These are phyloP conservation scores for Polytrichum formosum DNA, from an alignment of 225 moss, liverwort and hornwort genomes.

Conservation along the genomic window DNA sequence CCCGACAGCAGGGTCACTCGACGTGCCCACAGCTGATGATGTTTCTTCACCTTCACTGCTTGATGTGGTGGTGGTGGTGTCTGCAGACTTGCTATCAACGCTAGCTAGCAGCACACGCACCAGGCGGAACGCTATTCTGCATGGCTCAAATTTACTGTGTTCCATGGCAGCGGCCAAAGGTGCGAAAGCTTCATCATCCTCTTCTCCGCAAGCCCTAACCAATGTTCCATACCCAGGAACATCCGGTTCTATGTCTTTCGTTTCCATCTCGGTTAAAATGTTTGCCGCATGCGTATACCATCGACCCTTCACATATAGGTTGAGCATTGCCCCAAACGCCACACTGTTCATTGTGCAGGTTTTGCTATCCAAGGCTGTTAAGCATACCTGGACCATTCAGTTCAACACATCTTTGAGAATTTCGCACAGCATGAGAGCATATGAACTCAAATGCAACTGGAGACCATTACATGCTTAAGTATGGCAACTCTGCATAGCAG, in stretches of 20 bases:
- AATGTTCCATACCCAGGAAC: slow-evolving; percentile 72
- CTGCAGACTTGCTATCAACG: slow-evolving; percentile 6
- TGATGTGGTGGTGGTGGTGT: slow-evolving; percentile 1
- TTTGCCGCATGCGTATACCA: slow-evolving; percentile 82
- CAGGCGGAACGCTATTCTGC: slow-evolving; percentile 55
- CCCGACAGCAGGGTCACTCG: slow-evolving; percentile 24
- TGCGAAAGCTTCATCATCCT: slow-evolving; percentile 42
- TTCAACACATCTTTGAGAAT: too few relatives aligned
- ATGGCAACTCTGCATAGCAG: too few relatives aligned
- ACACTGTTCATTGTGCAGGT: slow-evolving; percentile 23
- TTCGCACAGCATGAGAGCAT: too few relatives aligned
- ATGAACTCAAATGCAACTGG: not conserved
- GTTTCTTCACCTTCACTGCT: too few relatives aligned
- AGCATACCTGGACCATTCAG: slow-evolving; percentile 55
- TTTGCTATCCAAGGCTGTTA: slow-evolving; percentile 47
- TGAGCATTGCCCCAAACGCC: slow-evolving; percentile 75
- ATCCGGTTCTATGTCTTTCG: slow-evolving; percentile 67
- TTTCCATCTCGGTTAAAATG: slow-evolving; percentile 77
- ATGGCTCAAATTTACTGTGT: slow-evolving; percentile 65
- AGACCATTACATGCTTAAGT: not conserved
- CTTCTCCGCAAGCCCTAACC: slow-evolving; percentile 74
- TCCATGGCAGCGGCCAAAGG: slow-evolving; percentile 65
- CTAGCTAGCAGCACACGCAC: slow-evolving; percentile 30
- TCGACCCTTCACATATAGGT: slow-evolving; percentile 66
- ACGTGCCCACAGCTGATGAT: too few relatives aligned